These are phyloP conservation scores for Alternaria dauci DNA, from an alignment of 2,329 filamentous ascomycete species.

Conservation along the genomic window DNA sequence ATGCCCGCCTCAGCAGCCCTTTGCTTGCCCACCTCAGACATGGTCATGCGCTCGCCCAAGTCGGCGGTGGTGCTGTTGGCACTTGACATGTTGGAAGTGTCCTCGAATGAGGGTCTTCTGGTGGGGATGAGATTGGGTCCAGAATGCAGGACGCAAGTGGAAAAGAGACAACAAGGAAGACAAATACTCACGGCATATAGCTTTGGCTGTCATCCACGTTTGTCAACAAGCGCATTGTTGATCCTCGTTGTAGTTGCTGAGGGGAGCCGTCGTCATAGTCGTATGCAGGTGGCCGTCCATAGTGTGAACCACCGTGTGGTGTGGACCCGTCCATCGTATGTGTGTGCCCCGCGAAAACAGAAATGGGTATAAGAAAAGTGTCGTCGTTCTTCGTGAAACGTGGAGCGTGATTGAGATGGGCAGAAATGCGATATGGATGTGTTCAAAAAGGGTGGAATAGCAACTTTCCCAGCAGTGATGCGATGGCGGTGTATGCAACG, in stretches of 20 bases:
- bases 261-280: slow-evolving; percentile 52
- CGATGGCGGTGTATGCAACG: slow-evolving; percentile 9
- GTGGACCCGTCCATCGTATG: slow-evolving; percentile 45
- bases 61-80: slow-evolving; percentile 46
- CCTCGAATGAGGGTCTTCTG: slow-evolving; percentile 42
- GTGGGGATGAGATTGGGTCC: slow-evolving; percentile 32
- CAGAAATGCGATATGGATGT: slow-evolving; percentile 29
- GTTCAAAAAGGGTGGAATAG: slow-evolving; percentile 23
- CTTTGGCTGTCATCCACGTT: slow-evolving; percentile 53
- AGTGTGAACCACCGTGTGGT: slow-evolving; percentile 47
- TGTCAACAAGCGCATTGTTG: slow-evolving; percentile 61
- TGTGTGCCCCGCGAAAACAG: slow-evolving; percentile 12
- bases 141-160: slow-evolving; percentile 28
- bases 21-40: slow-evolving; percentile 42
- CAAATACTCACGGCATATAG: slow-evolving; percentile 55
- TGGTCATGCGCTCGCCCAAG: slow-evolving; percentile 38
- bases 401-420: slow-evolving; percentile 18
- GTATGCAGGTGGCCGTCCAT: slow-evolving; percentile 56
- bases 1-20: slow-evolving; percentile 50
- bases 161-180: slow-evolving; percentile 34
- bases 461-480: slow-evolving; percentile 11
- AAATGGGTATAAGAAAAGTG: slow-evolving; percentile 3
- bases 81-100: slow-evolving; percentile 46
- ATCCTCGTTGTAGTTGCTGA: slow-evolving; percentile 50
- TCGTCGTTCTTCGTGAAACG: slow-evolving; percentile 6